A percentile compares a stretch with the other conserved stretches of the same genome.
Conservation (phyloP, 2,329 filamentous ascomycete species). For the Chrysoporthe puriensis region DNA sequence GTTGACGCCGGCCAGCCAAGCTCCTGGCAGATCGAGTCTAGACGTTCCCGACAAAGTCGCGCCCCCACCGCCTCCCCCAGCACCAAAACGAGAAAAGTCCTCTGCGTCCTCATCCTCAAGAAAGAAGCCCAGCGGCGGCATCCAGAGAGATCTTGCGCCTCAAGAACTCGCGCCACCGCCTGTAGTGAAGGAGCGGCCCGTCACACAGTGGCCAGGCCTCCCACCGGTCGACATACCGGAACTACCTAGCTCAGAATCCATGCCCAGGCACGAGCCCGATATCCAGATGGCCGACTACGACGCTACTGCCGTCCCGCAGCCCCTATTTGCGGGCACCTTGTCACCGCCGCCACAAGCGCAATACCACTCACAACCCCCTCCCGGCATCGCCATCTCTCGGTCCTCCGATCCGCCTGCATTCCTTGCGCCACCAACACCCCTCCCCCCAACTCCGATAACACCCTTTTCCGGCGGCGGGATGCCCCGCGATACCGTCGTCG, state of each 20-base stretch:
- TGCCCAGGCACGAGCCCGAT: slow-evolving; percentile 13
- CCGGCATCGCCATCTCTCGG: slow-evolving; percentile 25
- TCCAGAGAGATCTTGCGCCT: slow-evolving; percentile 1
- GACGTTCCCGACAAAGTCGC: slow-evolving; percentile 22
- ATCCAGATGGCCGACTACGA: slow-evolving; percentile 24
- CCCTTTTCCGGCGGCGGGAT: slow-evolving; percentile 13
- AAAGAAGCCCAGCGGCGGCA: slow-evolving; percentile 20
- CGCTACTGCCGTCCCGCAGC: slow-evolving; percentile 25
- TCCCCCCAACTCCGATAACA: slow-evolving; percentile 21
- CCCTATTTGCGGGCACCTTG: slow-evolving; percentile 20
- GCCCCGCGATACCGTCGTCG: slow-evolving; percentile 27
- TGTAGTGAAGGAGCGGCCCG: slow-evolving; percentile 19
- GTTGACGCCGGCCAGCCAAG: slow-evolving; percentile 24
- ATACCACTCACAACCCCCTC: slow-evolving; percentile 7
- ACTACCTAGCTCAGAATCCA: slow-evolving; percentile 15
- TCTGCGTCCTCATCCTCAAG: slow-evolving; percentile 17
- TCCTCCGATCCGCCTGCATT: slow-evolving; percentile 17
- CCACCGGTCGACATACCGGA: slow-evolving; percentile 17
- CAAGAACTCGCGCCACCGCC: slow-evolving; percentile 22
- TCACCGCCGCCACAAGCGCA: slow-evolving; percentile 22
- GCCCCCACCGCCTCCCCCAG: slow-evolving; percentile 25
- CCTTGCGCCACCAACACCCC: slow-evolving; percentile 6
- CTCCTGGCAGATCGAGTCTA: slow-evolving; percentile 16
- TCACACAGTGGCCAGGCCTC: slow-evolving; percentile 26
- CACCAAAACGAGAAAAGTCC: slow-evolving; percentile 25